These are phyloP conservation scores for Ceratobasidium sp. DNA, from an alignment of 1,284 basidiomycete species.

Conservation along the genomic window DNA sequence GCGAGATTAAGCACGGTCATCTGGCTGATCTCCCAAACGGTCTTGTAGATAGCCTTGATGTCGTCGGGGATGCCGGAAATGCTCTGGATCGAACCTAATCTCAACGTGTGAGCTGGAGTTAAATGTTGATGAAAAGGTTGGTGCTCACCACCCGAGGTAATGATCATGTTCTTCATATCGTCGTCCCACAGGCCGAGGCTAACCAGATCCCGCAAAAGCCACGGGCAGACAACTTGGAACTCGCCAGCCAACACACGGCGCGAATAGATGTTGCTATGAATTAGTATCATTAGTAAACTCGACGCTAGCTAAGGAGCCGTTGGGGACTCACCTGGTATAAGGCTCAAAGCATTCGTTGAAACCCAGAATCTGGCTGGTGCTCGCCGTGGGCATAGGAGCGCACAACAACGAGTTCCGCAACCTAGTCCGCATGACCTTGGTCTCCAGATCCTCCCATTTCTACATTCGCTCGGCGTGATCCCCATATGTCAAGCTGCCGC, in stretches of 20 bases:
- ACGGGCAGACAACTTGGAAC: slow-evolving; percentile 99
- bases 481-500: slow-evolving; percentile 97
- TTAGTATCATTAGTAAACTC: neutral
- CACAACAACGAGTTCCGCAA: slow-evolving; percentile 95
- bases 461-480: slow-evolving; percentile 91
- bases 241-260: slow-evolving; percentile 99
- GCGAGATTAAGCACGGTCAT: slow-evolving; percentile 98
- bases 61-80: slow-evolving; percentile 89
- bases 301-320: neutral
- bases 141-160: slow-evolving; percentile 88
- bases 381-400: slow-evolving; percentile 99
- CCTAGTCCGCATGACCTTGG: slow-evolving; percentile 88
- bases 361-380: slow-evolving; percentile 98
- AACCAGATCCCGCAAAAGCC: slow-evolving; percentile 97
- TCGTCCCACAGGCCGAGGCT: slow-evolving; percentile 97
- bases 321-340: slow-evolving; percentile 80
- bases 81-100: slow-evolving; percentile 84
- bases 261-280: slow-evolving; percentile 94
- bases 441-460: slow-evolving; percentile 94
- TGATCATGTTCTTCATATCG: slow-evolving; percentile 99
- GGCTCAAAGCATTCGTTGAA: slow-evolving; percentile 99
- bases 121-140: neutral
- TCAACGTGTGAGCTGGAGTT: neutral
- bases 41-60: slow-evolving; percentile 97
- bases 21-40: slow-evolving; percentile 99